phyloP scores from a whole-genome alignment of 2,329 filamentous ascomycete species.

The Hyphodiscus sp. region DNA sequence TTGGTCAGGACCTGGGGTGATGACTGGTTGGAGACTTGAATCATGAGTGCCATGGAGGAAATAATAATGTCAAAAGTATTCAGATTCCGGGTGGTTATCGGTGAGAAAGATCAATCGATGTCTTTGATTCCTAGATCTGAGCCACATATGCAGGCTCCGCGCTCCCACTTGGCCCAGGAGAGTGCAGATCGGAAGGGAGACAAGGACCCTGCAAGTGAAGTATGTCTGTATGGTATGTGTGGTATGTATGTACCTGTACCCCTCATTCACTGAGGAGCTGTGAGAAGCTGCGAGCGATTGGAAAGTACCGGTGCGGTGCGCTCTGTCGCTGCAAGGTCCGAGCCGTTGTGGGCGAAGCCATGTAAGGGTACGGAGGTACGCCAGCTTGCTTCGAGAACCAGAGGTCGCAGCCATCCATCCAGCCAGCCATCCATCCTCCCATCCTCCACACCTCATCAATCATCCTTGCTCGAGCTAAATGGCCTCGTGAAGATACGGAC shows the following conservation, averaged over 20 bases:
- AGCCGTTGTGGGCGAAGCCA: neutral
- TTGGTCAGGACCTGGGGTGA: neutral
- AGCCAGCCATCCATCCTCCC: no score
- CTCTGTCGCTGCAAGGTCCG: neutral
- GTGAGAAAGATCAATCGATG: neutral
- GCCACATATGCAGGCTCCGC: neutral
- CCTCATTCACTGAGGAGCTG: no score
- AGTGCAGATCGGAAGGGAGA: neutral
- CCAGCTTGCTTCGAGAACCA: no score
- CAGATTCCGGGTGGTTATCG: neutral
- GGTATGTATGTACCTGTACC: no score
- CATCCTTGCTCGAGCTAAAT: no score
- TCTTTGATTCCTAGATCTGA: neutral
- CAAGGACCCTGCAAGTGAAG: no score
- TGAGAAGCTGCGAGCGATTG: neutral
- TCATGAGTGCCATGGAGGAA: neutral
- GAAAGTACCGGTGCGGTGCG: neutral
- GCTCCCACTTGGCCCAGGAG: neutral
- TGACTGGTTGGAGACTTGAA: neutral
- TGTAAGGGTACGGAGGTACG: neutral
- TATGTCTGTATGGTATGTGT: no score
- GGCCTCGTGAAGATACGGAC: no score
- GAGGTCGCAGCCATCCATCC: no score
- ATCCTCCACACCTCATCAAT: no score
- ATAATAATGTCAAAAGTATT: neutral